Percentiles rank a stretch among this genome's conserved stretches.
Evolutionary conservation across 306 rosid species (phyloP).

Genomic region (Castanea mollissima): DNA sequence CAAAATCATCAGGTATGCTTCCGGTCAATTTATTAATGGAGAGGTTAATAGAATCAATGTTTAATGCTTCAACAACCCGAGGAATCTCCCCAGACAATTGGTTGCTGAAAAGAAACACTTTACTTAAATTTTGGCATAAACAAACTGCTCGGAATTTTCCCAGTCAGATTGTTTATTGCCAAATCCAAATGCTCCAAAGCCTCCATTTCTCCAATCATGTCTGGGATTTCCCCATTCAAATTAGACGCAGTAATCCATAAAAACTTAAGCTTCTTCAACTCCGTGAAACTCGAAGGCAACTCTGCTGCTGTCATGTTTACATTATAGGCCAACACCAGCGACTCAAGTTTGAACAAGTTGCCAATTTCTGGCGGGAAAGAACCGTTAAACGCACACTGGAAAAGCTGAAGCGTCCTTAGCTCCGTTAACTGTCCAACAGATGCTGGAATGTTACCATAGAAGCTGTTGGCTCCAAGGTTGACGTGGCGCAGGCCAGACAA

Average conservation of each 20-base stretch:
- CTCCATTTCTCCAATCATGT: conserved; percentile 46
- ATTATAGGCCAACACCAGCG: conserved; percentile 26
- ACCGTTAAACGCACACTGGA: conserved; percentile 34
- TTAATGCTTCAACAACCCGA: conserved; percentile 35
- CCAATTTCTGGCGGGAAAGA: conserved; percentile 53
- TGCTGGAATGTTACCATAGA: conserved; percentile 53
- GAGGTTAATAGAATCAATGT: conserved; percentile 43
- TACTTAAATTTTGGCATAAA: conserved; percentile 39
- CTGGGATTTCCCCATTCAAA: conserved; percentile 54
- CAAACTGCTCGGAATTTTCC: conserved; percentile 51
- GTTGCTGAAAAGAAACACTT: conserved; percentile 36
- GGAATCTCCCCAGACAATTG: conserved; percentile 57
- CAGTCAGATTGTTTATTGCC: conserved; percentile 31
- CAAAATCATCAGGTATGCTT: conserved; percentile 52
- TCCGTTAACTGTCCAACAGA: conserved; percentile 44
- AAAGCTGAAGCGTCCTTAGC: conserved; percentile 36
- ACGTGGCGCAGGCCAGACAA: conserved; percentile 40
- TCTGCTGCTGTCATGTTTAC: conserved; percentile 15
- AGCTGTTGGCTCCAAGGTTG: conserved; percentile 39
- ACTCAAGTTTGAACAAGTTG: conserved; percentile 51
- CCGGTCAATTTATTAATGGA: conserved; percentile 41
- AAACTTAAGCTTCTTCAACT: conserved; percentile 45
- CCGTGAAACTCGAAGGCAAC: conserved; percentile 39
- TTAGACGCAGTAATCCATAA: conserved; percentile 33
- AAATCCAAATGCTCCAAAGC: conserved; percentile 51